Evolutionary conservation across 2,329 filamentous ascomycete species (phyloP).

Genomic region (Claviceps sp.): DNA sequence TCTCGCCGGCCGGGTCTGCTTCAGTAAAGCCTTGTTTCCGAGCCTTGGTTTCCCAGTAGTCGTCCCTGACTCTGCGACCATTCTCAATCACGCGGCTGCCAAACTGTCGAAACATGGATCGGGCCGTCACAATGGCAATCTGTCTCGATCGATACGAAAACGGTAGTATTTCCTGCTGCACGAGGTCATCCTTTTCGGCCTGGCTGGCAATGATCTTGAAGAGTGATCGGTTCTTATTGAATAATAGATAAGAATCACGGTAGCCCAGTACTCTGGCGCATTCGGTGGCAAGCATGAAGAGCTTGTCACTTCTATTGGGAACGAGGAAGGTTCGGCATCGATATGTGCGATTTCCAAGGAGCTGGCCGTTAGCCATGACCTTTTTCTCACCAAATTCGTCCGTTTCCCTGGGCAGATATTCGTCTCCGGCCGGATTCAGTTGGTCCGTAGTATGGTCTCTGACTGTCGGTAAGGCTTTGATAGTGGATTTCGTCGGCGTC

Average conservation of each 20-base stretch:
- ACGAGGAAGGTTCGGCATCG: conserved; percentile 89
- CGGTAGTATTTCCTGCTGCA: conserved; percentile 85
- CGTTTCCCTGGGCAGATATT: conserved; percentile 86
- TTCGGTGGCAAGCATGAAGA: conserved; percentile 98
- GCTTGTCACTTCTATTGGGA: conserved; percentile 76
- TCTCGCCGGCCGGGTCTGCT: conserved; percentile 88
- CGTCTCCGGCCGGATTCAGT: conserved; percentile 74
- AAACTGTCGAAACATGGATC: conserved; percentile 98
- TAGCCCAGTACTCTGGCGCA: conserved; percentile 90
- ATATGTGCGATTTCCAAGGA: conserved; percentile 74
- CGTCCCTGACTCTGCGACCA: conserved; percentile 82
- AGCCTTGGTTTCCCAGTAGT: conserved; percentile 98
- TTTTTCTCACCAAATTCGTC: conserved; percentile 93
- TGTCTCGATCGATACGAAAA: conserved; percentile 98
- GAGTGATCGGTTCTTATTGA: conserved; percentile 95
- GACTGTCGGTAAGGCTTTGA: conserved; percentile 92
- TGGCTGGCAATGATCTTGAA: conserved; percentile 97
- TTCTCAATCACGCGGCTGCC: conserved; percentile 86
- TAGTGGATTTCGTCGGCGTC: conserved; percentile 66
- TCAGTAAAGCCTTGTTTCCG: conserved; percentile 97
- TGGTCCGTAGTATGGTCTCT: conserved; percentile 96
- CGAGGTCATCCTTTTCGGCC: conserved; percentile 90
- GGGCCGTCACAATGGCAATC: conserved; percentile 93
- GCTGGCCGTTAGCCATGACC: conserved; percentile 69
- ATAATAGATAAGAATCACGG: conserved; percentile 91